Evolutionary conservation across 345 rosid genomes (phyloP).

Genomic region (Eucalyptus coolabah): DNA sequence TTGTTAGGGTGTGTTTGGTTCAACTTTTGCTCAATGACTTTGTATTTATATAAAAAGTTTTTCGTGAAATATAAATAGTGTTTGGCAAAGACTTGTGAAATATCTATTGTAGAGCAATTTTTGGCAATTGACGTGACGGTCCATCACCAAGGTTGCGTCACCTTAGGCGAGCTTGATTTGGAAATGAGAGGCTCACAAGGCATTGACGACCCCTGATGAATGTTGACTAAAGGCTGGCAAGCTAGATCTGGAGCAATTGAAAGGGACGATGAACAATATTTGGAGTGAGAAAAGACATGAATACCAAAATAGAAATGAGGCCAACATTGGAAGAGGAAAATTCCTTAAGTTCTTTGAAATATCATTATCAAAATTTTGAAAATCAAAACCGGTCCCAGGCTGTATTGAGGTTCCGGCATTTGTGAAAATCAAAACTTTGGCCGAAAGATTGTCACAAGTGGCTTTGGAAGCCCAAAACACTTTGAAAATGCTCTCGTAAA

Average conservation of each 20-base stretch:
- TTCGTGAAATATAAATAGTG: background rate
- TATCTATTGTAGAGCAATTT: background rate
- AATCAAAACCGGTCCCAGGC: background rate
- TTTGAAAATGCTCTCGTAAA: background rate
- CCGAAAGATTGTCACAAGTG: background rate
- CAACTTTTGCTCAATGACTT: fast-evolving
- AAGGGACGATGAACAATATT: background rate
- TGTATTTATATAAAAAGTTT: too few relatives aligned
- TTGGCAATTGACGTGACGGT: fast-evolving
- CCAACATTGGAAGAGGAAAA: background rate
- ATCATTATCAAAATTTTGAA: background rate
- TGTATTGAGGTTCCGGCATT: background rate
- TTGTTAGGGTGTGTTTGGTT: background rate
- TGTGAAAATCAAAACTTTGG: background rate
- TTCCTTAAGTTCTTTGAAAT: background rate
- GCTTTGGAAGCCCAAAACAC: background rate
- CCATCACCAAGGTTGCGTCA: fast-evolving
- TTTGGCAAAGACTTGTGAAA: background rate
- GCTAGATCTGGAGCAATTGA: background rate
- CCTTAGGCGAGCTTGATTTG: background rate
- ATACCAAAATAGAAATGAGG: background rate
- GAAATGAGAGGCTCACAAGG: background rate
- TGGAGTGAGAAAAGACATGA: background rate
- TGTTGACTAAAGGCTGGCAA: background rate
- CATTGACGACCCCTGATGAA: fast-evolving